phyloP scores from a whole-genome alignment of 441 rosid species.

The Syzygium malaccense region DNA sequence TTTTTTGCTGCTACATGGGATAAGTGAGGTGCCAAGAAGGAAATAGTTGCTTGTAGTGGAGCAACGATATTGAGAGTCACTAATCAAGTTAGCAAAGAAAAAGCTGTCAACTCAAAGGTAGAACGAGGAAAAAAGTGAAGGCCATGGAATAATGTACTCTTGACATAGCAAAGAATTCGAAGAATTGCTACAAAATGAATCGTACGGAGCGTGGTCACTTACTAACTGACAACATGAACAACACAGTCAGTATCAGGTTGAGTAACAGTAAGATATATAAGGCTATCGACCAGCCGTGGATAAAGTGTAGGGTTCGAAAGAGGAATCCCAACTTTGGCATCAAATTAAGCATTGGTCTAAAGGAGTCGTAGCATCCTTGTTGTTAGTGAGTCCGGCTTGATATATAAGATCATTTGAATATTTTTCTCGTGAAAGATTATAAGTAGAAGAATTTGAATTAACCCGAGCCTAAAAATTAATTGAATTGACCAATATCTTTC shows the following conservation, averaged over 20 bases:
- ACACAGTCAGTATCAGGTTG: accelerated
- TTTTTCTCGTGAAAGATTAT: background rate
- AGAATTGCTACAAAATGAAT: background rate
- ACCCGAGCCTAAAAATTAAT: accelerated
- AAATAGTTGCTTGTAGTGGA: accelerated
- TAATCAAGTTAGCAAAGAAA: accelerated
- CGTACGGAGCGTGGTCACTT: accelerated
- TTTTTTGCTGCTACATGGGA: accelerated
- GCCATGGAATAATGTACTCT: accelerated
- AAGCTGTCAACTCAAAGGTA: background rate
- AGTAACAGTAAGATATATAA: background rate
- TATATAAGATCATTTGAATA: background rate
- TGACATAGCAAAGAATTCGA: accelerated
- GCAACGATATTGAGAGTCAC: accelerated
- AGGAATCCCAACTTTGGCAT: background rate
- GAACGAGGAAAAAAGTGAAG: background rate
- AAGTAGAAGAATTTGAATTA: accelerated
- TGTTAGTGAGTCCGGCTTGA: background rate
- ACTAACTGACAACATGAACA: accelerated
- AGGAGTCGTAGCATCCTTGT: accelerated
- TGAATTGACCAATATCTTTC: accelerated
- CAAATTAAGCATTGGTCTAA: background rate
- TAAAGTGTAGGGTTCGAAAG: accelerated
- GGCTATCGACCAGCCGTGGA: accelerated
- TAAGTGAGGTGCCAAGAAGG: background rate